These are phyloP conservation scores for Phytomonas francai DNA, from an alignment of 208 protist species.

Conservation along the genomic window DNA sequence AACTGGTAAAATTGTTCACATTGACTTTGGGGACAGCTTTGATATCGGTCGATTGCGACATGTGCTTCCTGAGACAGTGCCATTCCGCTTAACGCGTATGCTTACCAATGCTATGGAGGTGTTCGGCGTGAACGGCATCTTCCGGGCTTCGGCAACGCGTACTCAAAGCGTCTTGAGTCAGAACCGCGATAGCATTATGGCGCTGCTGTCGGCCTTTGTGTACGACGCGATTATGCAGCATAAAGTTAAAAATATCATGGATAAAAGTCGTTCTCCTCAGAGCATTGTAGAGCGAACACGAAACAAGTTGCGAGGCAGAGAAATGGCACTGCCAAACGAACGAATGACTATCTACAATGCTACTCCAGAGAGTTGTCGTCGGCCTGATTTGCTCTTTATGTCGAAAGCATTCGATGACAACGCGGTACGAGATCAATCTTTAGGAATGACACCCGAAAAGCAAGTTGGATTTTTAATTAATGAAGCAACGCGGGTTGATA, in stretches of 20 bases:
- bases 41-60: constrained; percentile 98
- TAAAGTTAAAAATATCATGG: constrained; percentile 95
- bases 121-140: constrained; percentile 98
- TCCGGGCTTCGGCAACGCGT: constrained; percentile 94
- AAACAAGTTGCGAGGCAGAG: constrained; percentile 97
- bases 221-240: constrained; percentile 98
- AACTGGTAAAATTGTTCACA: constrained; percentile 99
- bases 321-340: constrained; percentile 86
- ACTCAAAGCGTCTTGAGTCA: constrained; percentile 95
- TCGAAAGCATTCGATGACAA: constrained; percentile 82
- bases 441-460: constrained; percentile 45
- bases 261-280: constrained; percentile 80
- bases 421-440: constrained; percentile 31
- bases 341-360: constrained; percentile 76
- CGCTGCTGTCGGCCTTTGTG: constrained; percentile 99
- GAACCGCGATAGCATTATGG: constrained; percentile 98
- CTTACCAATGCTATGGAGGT: constrained; percentile 99
- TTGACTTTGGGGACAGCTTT: constrained; percentile 99
- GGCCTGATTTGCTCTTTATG: constrained; percentile 86
- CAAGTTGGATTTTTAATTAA: constrained; percentile 88
- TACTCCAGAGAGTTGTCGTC: constrained; percentile 56
- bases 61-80: constrained; percentile 98
- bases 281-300: constrained; percentile 95
- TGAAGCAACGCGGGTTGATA: constrained; percentile 80
- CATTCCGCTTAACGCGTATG: constrained; percentile 99